Evolutionary conservation across 306 rosid species (phyloP), one percentile per base, ranked within the genome.

Genomic region (Lathyrus oleraceus): DNA sequence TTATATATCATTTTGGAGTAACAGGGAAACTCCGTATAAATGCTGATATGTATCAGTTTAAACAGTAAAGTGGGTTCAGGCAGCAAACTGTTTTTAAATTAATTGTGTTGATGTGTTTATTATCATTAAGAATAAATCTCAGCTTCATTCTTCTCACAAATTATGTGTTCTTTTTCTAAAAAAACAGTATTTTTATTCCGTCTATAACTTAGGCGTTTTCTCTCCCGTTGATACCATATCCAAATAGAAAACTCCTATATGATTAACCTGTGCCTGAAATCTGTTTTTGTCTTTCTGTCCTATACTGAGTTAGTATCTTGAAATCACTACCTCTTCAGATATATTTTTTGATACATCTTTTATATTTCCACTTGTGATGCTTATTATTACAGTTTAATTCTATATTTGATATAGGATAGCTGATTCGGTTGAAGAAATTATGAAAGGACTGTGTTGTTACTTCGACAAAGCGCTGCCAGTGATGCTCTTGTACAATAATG

Each of bases 401-500:
- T 72, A 42, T 11, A 43, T 62, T 73, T 73, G 40, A 69, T 82
- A 68, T 62, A 93, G 98, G 85, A 69, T 78, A 54, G 73, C 79
- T 67, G 86, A 79, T 76, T 84, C 88, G 8, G 65, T 83, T 52
- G 86, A 65, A 84, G 94, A 87, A 79, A 71, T 90, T 49, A 67
- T 87, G 88, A 87, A 84, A 61, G 93, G 96, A 38, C 73, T 94
- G 76, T 53, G 80, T 69, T 75, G 81, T 80, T 90, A 90, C 88
- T 93, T 93, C 65, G 89, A 93, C 76, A 90, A 90, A 79, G 96
- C 93, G 57, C 78, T 93, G 83, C 94, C 91, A 14, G 86, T 44
- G 30, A 84, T 84, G 78, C 95, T 94, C 56, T 76, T 94, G 40
- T 90, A 90, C 90, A 83, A 83, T 76, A 80, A 78, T n/a, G 98